phyloP scores from a whole-genome alignment of 108 stramenopile genomes.

The Nitzschia sp. region DNA sequence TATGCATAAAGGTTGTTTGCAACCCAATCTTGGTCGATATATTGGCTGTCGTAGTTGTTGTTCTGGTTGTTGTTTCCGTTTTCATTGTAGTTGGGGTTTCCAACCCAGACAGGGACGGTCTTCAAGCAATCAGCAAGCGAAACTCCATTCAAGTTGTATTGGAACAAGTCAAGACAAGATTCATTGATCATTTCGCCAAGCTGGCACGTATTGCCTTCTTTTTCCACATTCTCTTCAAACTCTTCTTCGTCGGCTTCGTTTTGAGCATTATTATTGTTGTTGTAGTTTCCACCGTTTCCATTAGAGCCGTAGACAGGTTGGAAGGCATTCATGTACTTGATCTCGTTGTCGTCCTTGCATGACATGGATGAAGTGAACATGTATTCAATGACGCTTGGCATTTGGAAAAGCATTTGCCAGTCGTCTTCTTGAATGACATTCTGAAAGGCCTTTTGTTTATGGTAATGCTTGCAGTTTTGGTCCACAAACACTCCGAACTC shows the following conservation, averaged over 20 bases:
- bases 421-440: conserved; percentile 26
- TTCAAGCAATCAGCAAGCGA: conserved; percentile 2
- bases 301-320: conserved; percentile 3
- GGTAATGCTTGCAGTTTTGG: conserved; percentile 56
- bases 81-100: no score
- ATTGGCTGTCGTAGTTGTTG: conserved; percentile 20
- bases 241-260: conserved; percentile 3
- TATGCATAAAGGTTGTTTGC: conserved; percentile 21
- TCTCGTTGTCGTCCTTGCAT: conserved; percentile 31
- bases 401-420: conserved; percentile 10
- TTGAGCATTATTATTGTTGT: neutral
- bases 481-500: conserved; percentile 72
- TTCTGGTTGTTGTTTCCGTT: conserved; percentile 5
- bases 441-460: conserved; percentile 9
- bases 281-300: neutral
- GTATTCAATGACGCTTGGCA: conserved; percentile 30
- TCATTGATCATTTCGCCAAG: conserved; percentile 17
- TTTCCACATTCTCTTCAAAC: conserved; percentile 14
- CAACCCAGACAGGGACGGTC: conserved; percentile 4
- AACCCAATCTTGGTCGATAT: neutral
- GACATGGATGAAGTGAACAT: conserved; percentile 23
- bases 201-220: conserved; percentile 21
- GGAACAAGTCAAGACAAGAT: conserved; percentile 20
- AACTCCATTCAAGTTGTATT: conserved; percentile 2
- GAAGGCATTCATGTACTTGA: conserved; percentile 25